Conservation (phyloP, 2,329 filamentous ascomycete species). For the Exophiala spinifera region DNA sequence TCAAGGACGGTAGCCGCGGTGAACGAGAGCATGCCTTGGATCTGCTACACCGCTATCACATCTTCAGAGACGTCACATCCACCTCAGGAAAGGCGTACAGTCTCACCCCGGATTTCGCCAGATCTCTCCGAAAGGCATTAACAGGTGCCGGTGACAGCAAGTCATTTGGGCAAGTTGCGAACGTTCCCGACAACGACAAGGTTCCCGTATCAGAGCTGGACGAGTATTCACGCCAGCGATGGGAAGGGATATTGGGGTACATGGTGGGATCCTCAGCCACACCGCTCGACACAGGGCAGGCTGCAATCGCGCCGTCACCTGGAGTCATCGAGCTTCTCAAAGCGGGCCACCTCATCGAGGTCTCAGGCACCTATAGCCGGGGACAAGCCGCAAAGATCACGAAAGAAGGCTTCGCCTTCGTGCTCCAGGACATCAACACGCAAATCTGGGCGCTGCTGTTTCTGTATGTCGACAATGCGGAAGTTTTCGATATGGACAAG, state of each 20-base stretch:
- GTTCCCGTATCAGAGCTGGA: conserved; percentile 74
- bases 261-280: conserved; percentile 62
- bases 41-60: conserved; percentile 80
- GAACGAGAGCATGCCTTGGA: conserved; percentile 81
- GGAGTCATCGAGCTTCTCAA: conserved; percentile 83
- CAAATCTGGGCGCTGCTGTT: conserved; percentile 96
- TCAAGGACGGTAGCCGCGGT: conserved; percentile 65
- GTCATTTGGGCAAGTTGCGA: conserved; percentile 86
- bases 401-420: conserved; percentile 87
- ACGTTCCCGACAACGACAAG: conserved; percentile 58
- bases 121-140: conserved; percentile 78
- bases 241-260: conserved; percentile 94
- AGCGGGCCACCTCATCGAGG: conserved; percentile 74
- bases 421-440: conserved; percentile 91
- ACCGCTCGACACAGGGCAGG: conserved; percentile 16
- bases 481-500: conserved; percentile 72
- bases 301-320: conserved; percentile 54
- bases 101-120: conserved; percentile 77
- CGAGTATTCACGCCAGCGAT: conserved; percentile 79
- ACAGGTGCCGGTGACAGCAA: conserved; percentile 81
- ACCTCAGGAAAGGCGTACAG: conserved; percentile 67
- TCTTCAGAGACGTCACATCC: conserved; percentile 65
- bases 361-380: conserved; percentile 32
- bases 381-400: conserved; percentile 69
- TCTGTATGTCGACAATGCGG: conserved; percentile 84